phyloP scores from a whole-genome alignment of 164 flowering plant species.

The Macadamia integrifolia region DNA sequence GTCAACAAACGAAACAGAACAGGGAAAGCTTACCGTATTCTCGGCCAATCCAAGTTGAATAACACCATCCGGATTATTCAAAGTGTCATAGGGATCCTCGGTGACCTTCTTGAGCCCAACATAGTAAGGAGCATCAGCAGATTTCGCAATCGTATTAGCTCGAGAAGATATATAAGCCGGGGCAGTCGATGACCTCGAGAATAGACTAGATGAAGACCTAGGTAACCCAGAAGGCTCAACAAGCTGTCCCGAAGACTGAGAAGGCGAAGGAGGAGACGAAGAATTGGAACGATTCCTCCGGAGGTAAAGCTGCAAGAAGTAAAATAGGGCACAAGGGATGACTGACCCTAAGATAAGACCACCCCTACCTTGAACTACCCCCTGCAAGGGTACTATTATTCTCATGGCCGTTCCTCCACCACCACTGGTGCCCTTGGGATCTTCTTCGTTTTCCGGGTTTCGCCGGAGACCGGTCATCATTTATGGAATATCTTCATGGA shows the following conservation, averaged over 20 bases:
- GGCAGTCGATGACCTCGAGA: slow-evolving; percentile 49
- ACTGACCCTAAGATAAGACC: slow-evolving; percentile 81
- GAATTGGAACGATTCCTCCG: slow-evolving; percentile 49
- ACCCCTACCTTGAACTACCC: slow-evolving; percentile 84
- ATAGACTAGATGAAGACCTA: slow-evolving; percentile 42
- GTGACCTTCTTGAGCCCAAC: slow-evolving; percentile 40
- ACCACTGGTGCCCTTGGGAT: slow-evolving; percentile 17
- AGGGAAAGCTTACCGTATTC: slow-evolving; percentile 46
- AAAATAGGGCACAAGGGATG: slow-evolving; percentile 93
- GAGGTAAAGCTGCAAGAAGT: slow-evolving; percentile 75
- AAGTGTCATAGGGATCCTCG: slow-evolving; percentile 60
- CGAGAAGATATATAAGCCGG: slow-evolving; percentile 56
- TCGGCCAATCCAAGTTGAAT: slow-evolving; percentile 80
- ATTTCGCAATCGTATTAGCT: slow-evolving; percentile 41
- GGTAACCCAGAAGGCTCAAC: slow-evolving; percentile 33
- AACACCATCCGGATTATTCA: slow-evolving; percentile 64
- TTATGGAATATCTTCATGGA: slow-evolving; percentile 8
- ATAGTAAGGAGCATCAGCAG: slow-evolving; percentile 41
- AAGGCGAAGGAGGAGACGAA: slow-evolving; percentile 30
- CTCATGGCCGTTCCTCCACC: slow-evolving; percentile 73
- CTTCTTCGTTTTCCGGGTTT: slow-evolving; percentile 20
- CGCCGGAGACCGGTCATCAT: slow-evolving; percentile 36
- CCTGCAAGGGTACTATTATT: slow-evolving; percentile 87
- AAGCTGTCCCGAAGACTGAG: slow-evolving; percentile 27
- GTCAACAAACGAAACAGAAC: slow-evolving; percentile 3